These are phyloP conservation scores for Halteria grandinella DNA, from an alignment of 73 alveolate genomes.

Conservation along the genomic window DNA sequence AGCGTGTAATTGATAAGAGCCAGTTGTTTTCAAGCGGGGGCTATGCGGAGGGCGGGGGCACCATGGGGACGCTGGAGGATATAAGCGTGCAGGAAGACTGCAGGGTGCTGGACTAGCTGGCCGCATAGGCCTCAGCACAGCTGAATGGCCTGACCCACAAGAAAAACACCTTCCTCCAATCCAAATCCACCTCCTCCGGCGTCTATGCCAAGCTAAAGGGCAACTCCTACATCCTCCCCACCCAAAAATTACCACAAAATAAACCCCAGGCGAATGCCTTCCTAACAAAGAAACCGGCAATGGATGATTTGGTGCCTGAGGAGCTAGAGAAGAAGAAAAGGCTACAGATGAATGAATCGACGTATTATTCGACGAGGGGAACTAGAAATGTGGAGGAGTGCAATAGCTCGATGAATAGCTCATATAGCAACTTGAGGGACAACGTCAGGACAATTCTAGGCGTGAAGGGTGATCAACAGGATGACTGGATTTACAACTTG, in stretches of 20 bases:
- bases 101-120: neutral
- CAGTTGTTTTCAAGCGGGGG: too few species aligned
- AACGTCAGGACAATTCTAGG: conserved; percentile 71
- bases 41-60: neutral
- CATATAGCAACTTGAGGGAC: conserved; percentile 6
- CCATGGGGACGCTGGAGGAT: neutral
- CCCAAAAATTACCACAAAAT: too few species aligned
- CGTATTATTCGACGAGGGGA: conserved; percentile 29
- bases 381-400: conserved; percentile 13
- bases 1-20: conserved; percentile 14
- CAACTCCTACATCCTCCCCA: conserved; percentile 6
- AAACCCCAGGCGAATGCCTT: too few species aligned
- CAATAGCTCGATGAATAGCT: neutral
- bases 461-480: conserved; percentile 75
- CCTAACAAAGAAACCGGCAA: neutral
- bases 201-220: too few species aligned
- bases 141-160: too few species aligned
- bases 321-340: conserved; percentile 30
- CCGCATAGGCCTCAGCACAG: too few species aligned
- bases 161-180: too few species aligned
- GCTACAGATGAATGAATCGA: conserved; percentile 8
- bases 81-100: neutral
- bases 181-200: too few species aligned
- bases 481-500: conserved; percentile 90
- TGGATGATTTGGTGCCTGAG: conserved; percentile 22